Evolutionary conservation across 2,329 filamentous ascomycete species (phyloP), one percentile per base, ranked within the genome.

Genomic region (Rosellinia necatrix): DNA sequence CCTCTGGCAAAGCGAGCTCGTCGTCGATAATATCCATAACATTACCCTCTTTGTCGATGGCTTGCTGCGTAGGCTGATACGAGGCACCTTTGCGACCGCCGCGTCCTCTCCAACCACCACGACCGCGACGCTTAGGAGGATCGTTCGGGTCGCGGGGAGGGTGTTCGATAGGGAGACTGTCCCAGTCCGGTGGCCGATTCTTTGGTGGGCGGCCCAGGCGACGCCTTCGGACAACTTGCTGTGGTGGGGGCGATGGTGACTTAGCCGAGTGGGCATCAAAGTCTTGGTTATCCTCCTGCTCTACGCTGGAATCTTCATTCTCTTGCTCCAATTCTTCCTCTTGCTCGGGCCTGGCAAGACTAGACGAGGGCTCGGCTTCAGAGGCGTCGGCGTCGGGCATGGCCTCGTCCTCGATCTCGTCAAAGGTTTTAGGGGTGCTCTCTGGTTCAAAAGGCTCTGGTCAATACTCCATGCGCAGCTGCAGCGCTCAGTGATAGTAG

Each of bases 11-110:
- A 29, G 88, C 89, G 40, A 96, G 91, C 76, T 99, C 94, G 68
- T 99, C 94, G 69, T 96, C 84, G 58, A 91, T 82, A 54, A 99
- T 93, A 68, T 94, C 89, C 75, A 93, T 88, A 74, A 91, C 86
- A 56, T 92, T 96, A 48, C 94, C 94, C 67, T 97, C 92, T 69
- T 96, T 96, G 74, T 97, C 94, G 58, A 96, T 88, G 4, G 91
- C 86, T 59, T 96, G 90, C 68, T 92, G 91, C 44, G 90, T 86
- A 68, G 92, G 90, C 34, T 88, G 87, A 12, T 87, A 84, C 4
- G 87, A 84, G 34, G 87, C 87, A 53, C 89, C 87, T 67, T 83
- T 84, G 60, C 76, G 87, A 65, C 75, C 90, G 73, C 77, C 90
- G 4, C 84, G 79, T 7, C 84, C 81, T 56, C 84, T 76, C 86